These are phyloP conservation scores for Petunia secreta DNA, from an alignment of 257 asterid genomes.

Conservation along the genomic window DNA sequence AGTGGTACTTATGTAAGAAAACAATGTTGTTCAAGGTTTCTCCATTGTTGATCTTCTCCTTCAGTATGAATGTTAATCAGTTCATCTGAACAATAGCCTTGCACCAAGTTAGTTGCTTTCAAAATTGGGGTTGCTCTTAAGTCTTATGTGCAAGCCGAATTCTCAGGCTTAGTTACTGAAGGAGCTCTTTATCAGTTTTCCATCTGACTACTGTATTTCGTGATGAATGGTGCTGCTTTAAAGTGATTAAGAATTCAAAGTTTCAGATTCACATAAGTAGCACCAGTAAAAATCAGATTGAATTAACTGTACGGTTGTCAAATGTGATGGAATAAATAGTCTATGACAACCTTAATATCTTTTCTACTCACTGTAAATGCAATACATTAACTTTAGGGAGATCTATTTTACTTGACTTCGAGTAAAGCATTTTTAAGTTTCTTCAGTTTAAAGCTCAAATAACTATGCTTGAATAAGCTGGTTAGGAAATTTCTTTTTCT, in stretches of 20 bases:
- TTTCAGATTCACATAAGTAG: not conserved
- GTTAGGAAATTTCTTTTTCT: not conserved
- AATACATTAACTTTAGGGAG: not conserved
- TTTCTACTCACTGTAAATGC: not conserved
- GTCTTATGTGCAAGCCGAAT: too few species aligned
- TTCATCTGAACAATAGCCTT: too few species aligned
- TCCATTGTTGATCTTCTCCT: too few species aligned
- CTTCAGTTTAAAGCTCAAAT: not conserved
- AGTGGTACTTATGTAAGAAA: too few species aligned
- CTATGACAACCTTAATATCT: not conserved
- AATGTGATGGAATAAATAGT: conserved; percentile 10
- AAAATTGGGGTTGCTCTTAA: too few species aligned
- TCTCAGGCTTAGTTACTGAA: too few species aligned
- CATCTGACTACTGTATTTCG: too few species aligned
- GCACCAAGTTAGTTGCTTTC: too few species aligned
- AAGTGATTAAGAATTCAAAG: not conserved
- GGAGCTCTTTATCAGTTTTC: too few species aligned
- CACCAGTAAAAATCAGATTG: not conserved
- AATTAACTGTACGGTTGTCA: not conserved
- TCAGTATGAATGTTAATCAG: too few species aligned
- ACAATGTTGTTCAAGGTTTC: too few species aligned
- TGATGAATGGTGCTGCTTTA: not conserved
- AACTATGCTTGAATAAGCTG: not conserved
- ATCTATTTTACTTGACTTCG: not conserved
- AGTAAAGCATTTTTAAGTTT: conserved; percentile 4